phyloP scores from a whole-genome alignment of 805 yeast genomes.

The baker's yeast (Saccharomyces cerevisiae) region DNA sequence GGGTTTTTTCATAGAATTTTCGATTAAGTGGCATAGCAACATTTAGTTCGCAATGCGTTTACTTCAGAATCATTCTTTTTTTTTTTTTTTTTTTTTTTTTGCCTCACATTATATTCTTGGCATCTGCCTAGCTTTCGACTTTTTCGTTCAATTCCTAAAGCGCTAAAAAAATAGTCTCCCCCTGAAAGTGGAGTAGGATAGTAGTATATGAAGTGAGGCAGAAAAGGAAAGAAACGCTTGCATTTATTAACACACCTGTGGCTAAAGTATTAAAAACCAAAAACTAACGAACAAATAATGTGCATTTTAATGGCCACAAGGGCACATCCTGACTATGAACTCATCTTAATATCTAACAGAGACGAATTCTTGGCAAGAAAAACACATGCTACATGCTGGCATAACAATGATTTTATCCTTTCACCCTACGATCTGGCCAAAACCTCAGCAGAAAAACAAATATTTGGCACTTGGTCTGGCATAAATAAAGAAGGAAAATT shows the following conservation, averaged over 20 bases:
- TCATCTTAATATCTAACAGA: slow-evolving; percentile 72
- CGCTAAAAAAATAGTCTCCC: not conserved
- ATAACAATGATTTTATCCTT: slow-evolving; percentile 33
- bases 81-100: not conserved
- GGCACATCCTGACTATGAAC: slow-evolving; percentile 63
- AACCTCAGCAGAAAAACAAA: slow-evolving; percentile 33
- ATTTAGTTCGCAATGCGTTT: not conserved
- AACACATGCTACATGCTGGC: slow-evolving; percentile 49
- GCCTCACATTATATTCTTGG: not conserved
- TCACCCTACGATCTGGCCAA: slow-evolving; percentile 66
- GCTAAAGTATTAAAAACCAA: not conserved
- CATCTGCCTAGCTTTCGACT: not conserved
- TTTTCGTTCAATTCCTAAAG: not conserved
- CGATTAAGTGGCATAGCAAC: slow-evolving; percentile 1
- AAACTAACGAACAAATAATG: slow-evolving; percentile 38
- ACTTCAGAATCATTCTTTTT: not conserved
- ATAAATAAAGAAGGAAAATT: slow-evolving; percentile 48
- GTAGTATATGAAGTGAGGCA: not conserved
- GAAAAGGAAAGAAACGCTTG: not conserved
- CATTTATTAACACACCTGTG: not conserved
- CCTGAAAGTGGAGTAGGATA: not conserved
- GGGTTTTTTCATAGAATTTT: slow-evolving; percentile 22
- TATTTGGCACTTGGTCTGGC: slow-evolving; percentile 91
- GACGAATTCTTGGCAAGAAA: slow-evolving; percentile 77
- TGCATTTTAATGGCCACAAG: slow-evolving; percentile 69